Conservation (phyloP, 805 yeast species). For the Suhomyces faveliae region DNA sequence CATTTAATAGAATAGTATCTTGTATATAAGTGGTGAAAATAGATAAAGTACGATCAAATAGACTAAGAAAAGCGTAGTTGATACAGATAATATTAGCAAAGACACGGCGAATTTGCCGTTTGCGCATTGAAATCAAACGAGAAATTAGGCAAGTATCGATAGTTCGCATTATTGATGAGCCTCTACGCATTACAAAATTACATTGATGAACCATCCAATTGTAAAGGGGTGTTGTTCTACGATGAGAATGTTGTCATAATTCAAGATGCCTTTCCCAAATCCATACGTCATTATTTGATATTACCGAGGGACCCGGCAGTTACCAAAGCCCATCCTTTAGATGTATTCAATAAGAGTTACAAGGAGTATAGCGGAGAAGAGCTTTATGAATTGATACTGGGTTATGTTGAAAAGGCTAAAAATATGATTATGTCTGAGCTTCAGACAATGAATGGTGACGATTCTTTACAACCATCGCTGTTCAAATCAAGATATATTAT, state of each 20-base stretch:
- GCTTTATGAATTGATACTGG: conserved; percentile 25
- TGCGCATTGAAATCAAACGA: background rate
- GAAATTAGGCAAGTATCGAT: background rate
- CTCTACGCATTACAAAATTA: conserved; percentile 51
- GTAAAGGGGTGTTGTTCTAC: conserved; percentile 40
- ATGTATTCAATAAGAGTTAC: conserved; percentile 39
- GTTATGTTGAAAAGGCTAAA: conserved; percentile 39
- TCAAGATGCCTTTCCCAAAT: conserved; percentile 62
- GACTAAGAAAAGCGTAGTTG: background rate
- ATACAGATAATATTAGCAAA: too few relatives aligned
- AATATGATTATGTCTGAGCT: conserved; percentile 21
- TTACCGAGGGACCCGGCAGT: conserved; percentile 49
- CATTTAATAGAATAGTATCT: background rate
- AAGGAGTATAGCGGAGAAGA: conserved; percentile 12
- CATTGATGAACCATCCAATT: conserved; percentile 45
- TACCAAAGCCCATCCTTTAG: conserved; percentile 51
- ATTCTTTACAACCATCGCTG: conserved; percentile 9
- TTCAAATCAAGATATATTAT: conserved; percentile 34
- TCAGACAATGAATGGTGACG: conserved; percentile 14
- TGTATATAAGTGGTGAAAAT: background rate
- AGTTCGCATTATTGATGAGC: conserved; percentile 34
- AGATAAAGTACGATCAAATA: background rate
- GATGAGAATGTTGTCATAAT: conserved; percentile 58
- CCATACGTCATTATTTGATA: conserved; percentile 57
- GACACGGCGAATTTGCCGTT: background rate